phyloP scores from a whole-genome alignment of 805 yeast genomes.

The Wickerhamia fluorescens region DNA sequence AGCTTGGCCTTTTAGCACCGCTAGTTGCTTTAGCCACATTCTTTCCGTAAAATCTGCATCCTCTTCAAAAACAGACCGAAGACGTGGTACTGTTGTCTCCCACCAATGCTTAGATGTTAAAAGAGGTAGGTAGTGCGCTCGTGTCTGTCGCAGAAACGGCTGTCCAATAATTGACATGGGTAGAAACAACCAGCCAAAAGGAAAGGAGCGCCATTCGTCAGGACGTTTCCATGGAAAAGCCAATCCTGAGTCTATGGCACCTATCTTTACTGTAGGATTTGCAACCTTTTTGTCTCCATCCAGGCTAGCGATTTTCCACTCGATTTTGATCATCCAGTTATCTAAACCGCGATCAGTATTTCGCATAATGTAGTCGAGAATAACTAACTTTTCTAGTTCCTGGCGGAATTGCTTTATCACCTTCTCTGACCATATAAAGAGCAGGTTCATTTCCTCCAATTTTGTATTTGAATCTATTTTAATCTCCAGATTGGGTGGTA shows the following conservation, averaged over 20 bases:
- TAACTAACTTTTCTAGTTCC: slow-evolving; percentile 62
- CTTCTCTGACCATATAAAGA: slow-evolving; percentile 51
- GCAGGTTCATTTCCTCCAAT: slow-evolving; percentile 5
- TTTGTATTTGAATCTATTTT: neutral
- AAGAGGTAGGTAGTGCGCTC: slow-evolving; percentile 50
- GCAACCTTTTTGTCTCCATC: slow-evolving; percentile 6
- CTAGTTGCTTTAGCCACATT: slow-evolving; percentile 62
- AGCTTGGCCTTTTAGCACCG: slow-evolving; percentile 71
- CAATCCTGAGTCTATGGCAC: slow-evolving; percentile 72
- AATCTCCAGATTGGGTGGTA: slow-evolving; percentile 11
- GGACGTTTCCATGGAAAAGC: slow-evolving; percentile 81
- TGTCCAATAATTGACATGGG: slow-evolving; percentile 60
- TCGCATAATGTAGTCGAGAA: slow-evolving; percentile 64
- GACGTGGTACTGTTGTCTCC: slow-evolving; percentile 47
- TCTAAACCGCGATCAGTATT: slow-evolving; percentile 72
- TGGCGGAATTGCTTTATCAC: slow-evolving; percentile 45
- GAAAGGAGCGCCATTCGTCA: slow-evolving; percentile 74
- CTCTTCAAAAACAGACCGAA: slow-evolving; percentile 43
- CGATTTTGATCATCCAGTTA: slow-evolving; percentile 68
- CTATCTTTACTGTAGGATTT: slow-evolving; percentile 42
- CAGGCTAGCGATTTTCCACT: slow-evolving; percentile 23
- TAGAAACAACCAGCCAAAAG: slow-evolving; percentile 70
- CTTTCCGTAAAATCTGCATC: slow-evolving; percentile 60
- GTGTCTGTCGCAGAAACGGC: slow-evolving; percentile 52
- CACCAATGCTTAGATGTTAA: slow-evolving; percentile 63